Conservation (phyloP, 331 rosid genomes). For the Spiraea crenata region DNA sequence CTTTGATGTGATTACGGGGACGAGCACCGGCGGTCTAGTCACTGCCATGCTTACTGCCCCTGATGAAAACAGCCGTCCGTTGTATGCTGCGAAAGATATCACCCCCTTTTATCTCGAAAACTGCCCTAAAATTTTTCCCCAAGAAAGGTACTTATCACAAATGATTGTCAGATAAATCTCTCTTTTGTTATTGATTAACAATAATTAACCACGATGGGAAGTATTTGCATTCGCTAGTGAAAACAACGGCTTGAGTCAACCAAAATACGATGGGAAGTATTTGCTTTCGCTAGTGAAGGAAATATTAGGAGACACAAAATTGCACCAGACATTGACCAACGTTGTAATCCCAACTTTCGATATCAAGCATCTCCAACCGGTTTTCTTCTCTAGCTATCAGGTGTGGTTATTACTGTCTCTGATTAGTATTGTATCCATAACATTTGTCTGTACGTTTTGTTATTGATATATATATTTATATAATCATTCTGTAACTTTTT, state of each 20-base stretch:
- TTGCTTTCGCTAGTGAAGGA: conserved; percentile 11
- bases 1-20: no score
- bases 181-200: no score
- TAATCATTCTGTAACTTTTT: neutral
- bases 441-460: no score
- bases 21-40: no score
- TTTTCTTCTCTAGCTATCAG: conserved; percentile 18
- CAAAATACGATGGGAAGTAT: conserved; percentile 9
- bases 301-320: neutral
- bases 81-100: conserved; percentile 34
- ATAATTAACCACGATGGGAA: conserved; percentile 28
- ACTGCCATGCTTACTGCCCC: no score
- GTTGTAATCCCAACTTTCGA: conserved; percentile 17
- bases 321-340: conserved; percentile 18
- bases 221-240: conserved; percentile 29
- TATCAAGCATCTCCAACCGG: conserved; percentile 17
- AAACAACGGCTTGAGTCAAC: conserved; percentile 4
- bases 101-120: conserved; percentile 25
- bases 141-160: neutral
- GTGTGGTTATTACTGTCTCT: neutral
- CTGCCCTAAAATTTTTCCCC: conserved; percentile 30
- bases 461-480: no score
- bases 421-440: no score
- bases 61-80: no score
- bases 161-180: no score